Evolutionary conservation across 768 basidiomycete species (phyloP), one percentile per base, ranked within the genome.

Genomic region (Phlebiopsis gigantea): DNA sequence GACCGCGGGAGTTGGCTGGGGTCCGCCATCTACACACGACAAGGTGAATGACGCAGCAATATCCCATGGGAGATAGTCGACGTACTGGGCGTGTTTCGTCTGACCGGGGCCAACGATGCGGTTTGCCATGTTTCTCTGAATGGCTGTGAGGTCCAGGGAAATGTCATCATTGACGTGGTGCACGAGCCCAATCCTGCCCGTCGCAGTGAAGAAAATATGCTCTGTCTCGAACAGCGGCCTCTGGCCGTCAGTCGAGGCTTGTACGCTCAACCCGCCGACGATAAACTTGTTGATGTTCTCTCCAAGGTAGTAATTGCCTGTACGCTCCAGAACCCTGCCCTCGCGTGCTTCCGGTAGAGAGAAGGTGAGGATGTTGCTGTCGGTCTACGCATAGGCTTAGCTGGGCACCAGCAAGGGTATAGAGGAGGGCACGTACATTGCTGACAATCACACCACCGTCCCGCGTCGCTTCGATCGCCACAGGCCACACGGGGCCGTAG

Each of bases 241-340:
- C 1, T 72, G 69, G 7, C 78, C 72, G 5, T 73, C 60, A 30
- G 84, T 78, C 19, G 44, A 22, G 24, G 19, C 26, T 5, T 71
- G 67, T 0, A 77, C 70, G 9, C 75, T 68, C 44, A 92, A 67
- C 0, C 80, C 75, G 6, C 90, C 90, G 90, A 79, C 73, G 19
- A 88, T 67, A 62, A 97, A 84, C 63, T 84, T 88, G 57, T 85
- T 89, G 28, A 93, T 81, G 44, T 87, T 71, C 61, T 96, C 93
- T 12, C 83, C 89, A 1, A 90, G 61, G 62, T 91, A 81, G 68
- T 84, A 93, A 49, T 74, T 74, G 0, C 93, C 94, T 50, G 83
- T 78, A 10, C 78, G 75, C 58, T 86, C 85, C 30, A 95, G 74
- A 2, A 69, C 57, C 7, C 79, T 77, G 4, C 70, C 66, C 22